Base-by-base conservation (phyloP, 176 grass and related monocot genomes). In the Eragrostis nindensis region DNA sequence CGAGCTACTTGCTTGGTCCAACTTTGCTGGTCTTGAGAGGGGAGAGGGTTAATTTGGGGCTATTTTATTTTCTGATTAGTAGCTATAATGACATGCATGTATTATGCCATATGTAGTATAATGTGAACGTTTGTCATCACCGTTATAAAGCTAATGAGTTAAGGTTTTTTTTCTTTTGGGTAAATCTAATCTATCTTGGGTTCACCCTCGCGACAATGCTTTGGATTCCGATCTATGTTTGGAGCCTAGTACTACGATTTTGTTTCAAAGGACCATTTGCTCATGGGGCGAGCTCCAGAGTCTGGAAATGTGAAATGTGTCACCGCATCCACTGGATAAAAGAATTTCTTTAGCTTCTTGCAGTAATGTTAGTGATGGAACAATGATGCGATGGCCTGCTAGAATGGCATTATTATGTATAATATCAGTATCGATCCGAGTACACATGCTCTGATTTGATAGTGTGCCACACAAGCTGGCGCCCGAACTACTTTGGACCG, bases 51-150 rank as follows among this genome's bases (percentile, higher is more conserved):
- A 36, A 29, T 30, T 81, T 85, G 82, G 79, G 80, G 16, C 22
- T 82, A 24, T 42, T 86, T 75, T 36, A 74, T 32, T 90, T 75
- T 44, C 73, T 87, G 54, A 70, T 30, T 85, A 72, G 65, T 52
- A n/a, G 72, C 66, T 57, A 82, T 86, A 82, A 89, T 59, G 63
- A 84, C 21, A 38, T 85, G 87, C 36, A 63, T 89, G 71, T 85
- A 81, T 76, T 86, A 86, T 78, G 78, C 78, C 48, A 82, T 86
- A 78, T 82, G 88, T 90, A 73, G 83, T 86, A 78, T 90, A 89
- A 72, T 77, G 77, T 89, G 66, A 77, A 86, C 71, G 57, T 76
- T 61, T 82, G 66, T 86, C 60, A 68, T 61, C 59, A 32, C 75
- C 40, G 39, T 86, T 82, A 90, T 90, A 90, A 77, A 86, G 78